Evolutionary conservation across 192 early-diverging fungal species (phyloP).

Genomic region (Backusella psychrophila): DNA sequence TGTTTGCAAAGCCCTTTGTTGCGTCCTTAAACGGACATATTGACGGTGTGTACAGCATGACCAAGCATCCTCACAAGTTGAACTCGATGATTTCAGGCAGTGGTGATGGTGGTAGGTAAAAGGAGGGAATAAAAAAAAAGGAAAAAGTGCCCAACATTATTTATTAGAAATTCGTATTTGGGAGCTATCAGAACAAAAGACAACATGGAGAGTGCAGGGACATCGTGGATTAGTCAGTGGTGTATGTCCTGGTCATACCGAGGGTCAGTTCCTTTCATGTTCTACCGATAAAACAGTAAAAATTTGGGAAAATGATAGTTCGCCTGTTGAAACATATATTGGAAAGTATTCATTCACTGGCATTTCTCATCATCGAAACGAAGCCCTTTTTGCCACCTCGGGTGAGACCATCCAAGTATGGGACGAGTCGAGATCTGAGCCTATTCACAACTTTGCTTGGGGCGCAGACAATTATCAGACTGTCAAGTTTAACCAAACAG

Average conservation of each 20-base stretch:
- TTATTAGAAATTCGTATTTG: conserved; percentile 83
- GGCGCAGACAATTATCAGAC: conserved; percentile 93
- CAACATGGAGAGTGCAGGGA: conserved; percentile 71
- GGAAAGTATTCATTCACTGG: conserved; percentile 80
- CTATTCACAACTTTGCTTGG: conserved; percentile 84
- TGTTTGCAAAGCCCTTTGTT: conserved; percentile 98
- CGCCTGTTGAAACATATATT: conserved; percentile 73
- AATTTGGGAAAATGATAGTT: conserved; percentile 73
- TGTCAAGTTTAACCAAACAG: conserved; percentile 96
- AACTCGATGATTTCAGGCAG: conserved; percentile 84
- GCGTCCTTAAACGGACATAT: conserved; percentile 87
- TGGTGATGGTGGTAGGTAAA: conserved; percentile 79
- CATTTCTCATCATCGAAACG: conserved; percentile 87
- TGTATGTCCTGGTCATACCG: conserved; percentile 66
- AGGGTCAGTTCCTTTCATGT: conserved; percentile 80
- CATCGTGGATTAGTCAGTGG: conserved; percentile 91
- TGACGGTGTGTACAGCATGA: conserved; percentile 94
- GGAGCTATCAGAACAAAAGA: conserved; percentile 76
- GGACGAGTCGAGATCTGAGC: conserved; percentile 88
- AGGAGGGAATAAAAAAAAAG: too few relatives aligned
- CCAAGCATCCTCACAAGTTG: conserved; percentile 89
- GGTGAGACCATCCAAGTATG: conserved; percentile 87
- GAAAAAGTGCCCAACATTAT: too few relatives aligned
- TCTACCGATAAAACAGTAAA: conserved; percentile 94
- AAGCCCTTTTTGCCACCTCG: conserved; percentile 86